Evolutionary conservation across 495 filamentous ascomycete species (phyloP), one percentile per base, ranked within the genome.

Genomic region (Xylaria nigripes): DNA sequence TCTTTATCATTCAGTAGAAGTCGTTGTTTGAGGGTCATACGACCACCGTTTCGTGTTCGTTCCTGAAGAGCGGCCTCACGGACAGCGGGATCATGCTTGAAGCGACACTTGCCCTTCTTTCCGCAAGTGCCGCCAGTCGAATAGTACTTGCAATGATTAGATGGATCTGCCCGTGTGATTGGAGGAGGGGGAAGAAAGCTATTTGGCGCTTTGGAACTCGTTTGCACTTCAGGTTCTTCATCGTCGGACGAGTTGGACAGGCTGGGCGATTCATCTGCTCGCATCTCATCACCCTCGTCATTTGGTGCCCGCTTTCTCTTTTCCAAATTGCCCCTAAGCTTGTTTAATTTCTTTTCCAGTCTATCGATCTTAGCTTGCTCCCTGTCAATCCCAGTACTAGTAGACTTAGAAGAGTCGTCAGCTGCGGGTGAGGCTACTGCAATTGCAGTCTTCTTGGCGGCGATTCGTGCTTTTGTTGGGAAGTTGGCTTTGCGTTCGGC

Each of bases 401-500:
- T 32, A 38, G 47, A 29, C 56, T 61, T 58, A 54, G 64, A 60
- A 29, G 55, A 45, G 10, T 68, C 66, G 18, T 60, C 57, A 47
- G 56, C 15, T 60, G 61, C 58, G 12, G 60, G 65, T 7, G 24
- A 38, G 12, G 54, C 29, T 19, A 53, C 10, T 45, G 59, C 48
- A 12, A 22, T 49, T 5, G 61, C 58, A 43, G 74, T 75, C 54
- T 80, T 76, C 50, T 70, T 74, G 49, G 70, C 71, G 29, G 74
- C 73, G 54, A 78, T 69, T 42, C 84, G 80, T 50, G 80, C 79
- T 66, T 81, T 77, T 0, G 90, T 95, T 3, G 90, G 90, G 64
- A 77, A 96, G 16, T 81, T 81, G 59, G 83, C 85, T 61, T 79
- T 84, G 21, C 90, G 82, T 65, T 93, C 89, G 38, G 80, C 82